Conservation (phyloP, 2,329 filamentous ascomycete species). For the Remersonia thermophila region DNA sequence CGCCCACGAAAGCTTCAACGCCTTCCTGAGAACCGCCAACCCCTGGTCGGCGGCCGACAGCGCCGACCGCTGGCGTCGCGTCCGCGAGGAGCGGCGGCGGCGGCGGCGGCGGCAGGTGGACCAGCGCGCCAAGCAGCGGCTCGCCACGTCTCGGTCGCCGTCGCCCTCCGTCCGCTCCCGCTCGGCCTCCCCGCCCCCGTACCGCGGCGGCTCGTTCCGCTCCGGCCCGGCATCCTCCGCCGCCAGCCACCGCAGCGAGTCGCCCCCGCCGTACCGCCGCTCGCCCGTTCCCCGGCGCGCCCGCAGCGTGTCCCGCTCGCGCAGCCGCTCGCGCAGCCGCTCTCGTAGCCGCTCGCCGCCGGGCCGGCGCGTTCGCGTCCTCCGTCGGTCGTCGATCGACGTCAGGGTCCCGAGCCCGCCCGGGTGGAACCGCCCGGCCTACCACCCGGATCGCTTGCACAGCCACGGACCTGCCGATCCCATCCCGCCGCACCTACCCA, state of each 20-base stretch:
- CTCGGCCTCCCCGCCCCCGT: conserved; percentile 6
- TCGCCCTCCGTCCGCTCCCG: conserved; percentile 3
- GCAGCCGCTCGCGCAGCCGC: too few species aligned
- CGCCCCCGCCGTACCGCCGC: conserved; percentile 6
- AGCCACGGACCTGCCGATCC: too few species aligned
- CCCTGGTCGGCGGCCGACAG: conserved; percentile 17
- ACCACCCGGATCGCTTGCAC: too few species aligned
- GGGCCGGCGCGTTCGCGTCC: too few species aligned
- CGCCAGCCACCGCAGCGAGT: conserved; percentile 1
- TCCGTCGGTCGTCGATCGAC: too few species aligned
- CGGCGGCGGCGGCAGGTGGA: conserved; percentile 2
- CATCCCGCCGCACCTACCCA: too few species aligned
- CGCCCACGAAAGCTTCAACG: conserved; percentile 7
- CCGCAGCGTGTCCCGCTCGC: too few species aligned
- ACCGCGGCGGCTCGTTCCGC: not conserved
- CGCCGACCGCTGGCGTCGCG: conserved; percentile 6
- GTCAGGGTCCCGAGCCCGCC: too few species aligned
- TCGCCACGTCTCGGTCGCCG: conserved; percentile 1
- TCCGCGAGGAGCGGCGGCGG: conserved; percentile 6
- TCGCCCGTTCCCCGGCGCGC: not conserved
- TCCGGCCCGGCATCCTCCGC: not conserved
- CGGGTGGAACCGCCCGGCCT: too few species aligned
- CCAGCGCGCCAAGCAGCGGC: not conserved
- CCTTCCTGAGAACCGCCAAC: conserved; percentile 9
- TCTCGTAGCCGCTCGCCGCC: too few species aligned